phyloP scores from a whole-genome alignment of 768 basidiomycete species.

The Myochromella boudieri region DNA sequence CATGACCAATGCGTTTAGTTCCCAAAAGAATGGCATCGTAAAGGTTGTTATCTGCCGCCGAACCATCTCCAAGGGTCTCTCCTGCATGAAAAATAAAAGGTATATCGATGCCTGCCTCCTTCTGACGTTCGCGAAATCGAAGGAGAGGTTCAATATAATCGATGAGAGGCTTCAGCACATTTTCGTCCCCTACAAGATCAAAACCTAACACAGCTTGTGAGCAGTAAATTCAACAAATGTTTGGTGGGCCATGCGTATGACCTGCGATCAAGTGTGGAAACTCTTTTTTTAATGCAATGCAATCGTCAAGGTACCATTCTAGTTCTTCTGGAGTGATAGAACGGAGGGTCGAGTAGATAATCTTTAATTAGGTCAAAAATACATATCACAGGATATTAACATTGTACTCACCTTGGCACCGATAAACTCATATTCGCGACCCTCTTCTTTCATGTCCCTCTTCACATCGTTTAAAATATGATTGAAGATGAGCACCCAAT shows the following conservation, averaged over 20 bases:
- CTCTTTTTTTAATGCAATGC: slow-evolving; percentile 68
- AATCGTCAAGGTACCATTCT: slow-evolving; percentile 71
- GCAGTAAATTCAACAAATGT: neutral
- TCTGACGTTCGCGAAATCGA: slow-evolving; percentile 55
- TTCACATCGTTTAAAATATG: slow-evolving; percentile 53
- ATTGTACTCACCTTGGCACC: slow-evolving; percentile 57
- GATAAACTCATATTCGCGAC: slow-evolving; percentile 60
- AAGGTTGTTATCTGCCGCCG: slow-evolving; percentile 65
- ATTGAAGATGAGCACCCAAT: slow-evolving; percentile 57
- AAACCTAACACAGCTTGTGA: slow-evolving; percentile 47
- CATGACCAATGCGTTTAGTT: slow-evolving; percentile 81
- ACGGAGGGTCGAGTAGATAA: slow-evolving; percentile 70
- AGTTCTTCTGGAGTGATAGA: slow-evolving; percentile 55
- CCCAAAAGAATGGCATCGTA: slow-evolving; percentile 80
- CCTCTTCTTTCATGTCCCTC: slow-evolving; percentile 46
- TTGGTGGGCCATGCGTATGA: slow-evolving; percentile 18
- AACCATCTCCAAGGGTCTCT: slow-evolving; percentile 79
- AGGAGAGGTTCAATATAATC: slow-evolving; percentile 64
- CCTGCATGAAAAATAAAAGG: slow-evolving; percentile 83
- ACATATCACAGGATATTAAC: neutral
- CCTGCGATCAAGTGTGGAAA: slow-evolving; percentile 75
- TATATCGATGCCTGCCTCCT: slow-evolving; percentile 58
- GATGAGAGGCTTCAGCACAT: slow-evolving; percentile 54
- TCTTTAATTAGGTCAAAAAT: slow-evolving; percentile 33
- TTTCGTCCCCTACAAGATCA: slow-evolving; percentile 80